Evolutionary conservation across 768 basidiomycete species (phyloP).

Genomic region (Calocera cornea): DNA sequence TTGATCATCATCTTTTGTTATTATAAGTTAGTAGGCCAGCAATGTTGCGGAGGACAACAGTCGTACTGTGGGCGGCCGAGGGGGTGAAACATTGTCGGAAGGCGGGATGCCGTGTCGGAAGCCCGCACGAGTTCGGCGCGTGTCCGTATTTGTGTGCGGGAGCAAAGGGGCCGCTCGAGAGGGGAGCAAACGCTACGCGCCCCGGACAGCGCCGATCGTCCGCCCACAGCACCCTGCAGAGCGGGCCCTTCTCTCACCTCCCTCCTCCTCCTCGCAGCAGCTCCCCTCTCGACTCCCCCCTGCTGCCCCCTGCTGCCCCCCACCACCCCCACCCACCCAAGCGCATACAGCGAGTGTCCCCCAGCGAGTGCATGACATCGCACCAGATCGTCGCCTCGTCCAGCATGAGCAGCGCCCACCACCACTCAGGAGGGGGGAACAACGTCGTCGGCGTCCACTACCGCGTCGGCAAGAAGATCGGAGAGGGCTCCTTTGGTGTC

Average conservation of each 20-base stretch:
- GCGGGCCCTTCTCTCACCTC: not conserved
- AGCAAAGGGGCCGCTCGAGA: not conserved
- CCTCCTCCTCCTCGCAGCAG: not conserved
- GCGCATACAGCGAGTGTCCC: not conserved
- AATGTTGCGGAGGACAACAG: too few relatives aligned
- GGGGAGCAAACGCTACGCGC: not conserved
- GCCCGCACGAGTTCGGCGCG: too few relatives aligned
- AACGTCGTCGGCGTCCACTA: constrained; percentile 85
- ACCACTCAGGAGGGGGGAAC: not conserved
- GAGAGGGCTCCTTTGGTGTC: constrained; percentile 96
- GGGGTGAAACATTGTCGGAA: too few relatives aligned
- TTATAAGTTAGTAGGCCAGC: too few relatives aligned
- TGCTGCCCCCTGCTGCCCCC: not conserved
- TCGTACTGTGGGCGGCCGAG: too few relatives aligned
- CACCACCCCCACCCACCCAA: not conserved
- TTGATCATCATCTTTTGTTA: too few relatives aligned
- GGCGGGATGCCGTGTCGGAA: too few relatives aligned
- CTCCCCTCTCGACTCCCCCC: not conserved
- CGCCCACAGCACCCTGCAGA: not conserved
- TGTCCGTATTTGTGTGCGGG: not conserved
- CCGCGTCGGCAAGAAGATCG: constrained; percentile 97
- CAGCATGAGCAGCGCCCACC: constrained; percentile 9
- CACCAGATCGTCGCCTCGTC: not conserved
- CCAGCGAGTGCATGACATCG: not conserved
- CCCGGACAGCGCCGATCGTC: not conserved